phyloP scores from a whole-genome alignment of 2,329 filamentous ascomycete genomes.

The Aspergillus neotritici region DNA sequence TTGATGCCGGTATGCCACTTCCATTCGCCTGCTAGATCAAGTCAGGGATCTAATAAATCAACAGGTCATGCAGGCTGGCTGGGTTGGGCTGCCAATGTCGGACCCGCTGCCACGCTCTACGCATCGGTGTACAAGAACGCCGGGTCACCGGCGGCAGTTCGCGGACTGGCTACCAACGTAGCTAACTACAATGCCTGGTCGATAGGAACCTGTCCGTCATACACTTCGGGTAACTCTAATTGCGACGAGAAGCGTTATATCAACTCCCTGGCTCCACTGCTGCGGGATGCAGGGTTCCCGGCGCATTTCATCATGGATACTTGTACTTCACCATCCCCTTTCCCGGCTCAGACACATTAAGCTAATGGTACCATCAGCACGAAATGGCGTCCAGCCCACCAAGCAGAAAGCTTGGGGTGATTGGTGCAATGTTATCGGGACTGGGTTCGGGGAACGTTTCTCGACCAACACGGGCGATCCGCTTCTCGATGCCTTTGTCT shows the following conservation, averaged over 20 bases:
- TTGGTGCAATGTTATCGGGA: slow-evolving; percentile 62
- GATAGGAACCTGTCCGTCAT: slow-evolving; percentile 40
- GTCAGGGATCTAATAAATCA: not conserved
- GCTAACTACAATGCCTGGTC: slow-evolving; percentile 56
- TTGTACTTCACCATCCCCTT: slow-evolving; percentile 24
- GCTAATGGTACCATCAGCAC: slow-evolving; percentile 32
- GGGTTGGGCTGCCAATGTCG: slow-evolving; percentile 57
- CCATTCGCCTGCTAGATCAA: no score
- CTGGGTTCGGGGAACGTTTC: slow-evolving; percentile 60
- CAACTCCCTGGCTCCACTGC: slow-evolving; percentile 47
- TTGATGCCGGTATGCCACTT: slow-evolving; percentile 48
- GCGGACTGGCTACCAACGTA: slow-evolving; percentile 53
- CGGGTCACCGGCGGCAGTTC: slow-evolving; percentile 43
- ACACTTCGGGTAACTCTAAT: slow-evolving; percentile 43
- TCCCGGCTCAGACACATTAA: not conserved
- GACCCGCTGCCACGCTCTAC: slow-evolving; percentile 47
- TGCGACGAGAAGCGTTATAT: slow-evolving; percentile 52
- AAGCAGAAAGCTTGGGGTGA: slow-evolving; percentile 54
- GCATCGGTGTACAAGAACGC: slow-evolving; percentile 45
- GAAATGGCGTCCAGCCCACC: slow-evolving; percentile 58
- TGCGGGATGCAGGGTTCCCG: slow-evolving; percentile 46
- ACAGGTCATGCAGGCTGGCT: slow-evolving; percentile 56
- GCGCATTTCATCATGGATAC: slow-evolving; percentile 54
- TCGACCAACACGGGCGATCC: slow-evolving; percentile 55
- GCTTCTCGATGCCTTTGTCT: slow-evolving; percentile 61